Evolutionary conservation across 2,329 filamentous ascomycete genomes (phyloP).

Genomic region (Pseudogymnoascus sp.): DNA sequence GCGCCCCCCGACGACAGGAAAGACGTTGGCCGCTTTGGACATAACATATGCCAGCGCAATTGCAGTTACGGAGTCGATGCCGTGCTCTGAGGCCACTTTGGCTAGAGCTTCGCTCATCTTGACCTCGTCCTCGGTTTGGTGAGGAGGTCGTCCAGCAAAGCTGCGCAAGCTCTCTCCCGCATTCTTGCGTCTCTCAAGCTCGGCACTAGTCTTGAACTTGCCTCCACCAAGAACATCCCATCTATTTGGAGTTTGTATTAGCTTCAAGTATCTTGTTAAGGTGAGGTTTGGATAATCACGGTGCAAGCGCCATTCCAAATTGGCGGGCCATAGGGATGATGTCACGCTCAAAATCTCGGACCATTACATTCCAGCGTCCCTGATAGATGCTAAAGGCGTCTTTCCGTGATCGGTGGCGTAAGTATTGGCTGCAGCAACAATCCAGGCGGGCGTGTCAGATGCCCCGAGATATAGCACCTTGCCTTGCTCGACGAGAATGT

Average conservation of each 20-base stretch:
- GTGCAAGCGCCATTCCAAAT: conserved; percentile 48
- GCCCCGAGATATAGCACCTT: conserved; percentile 62
- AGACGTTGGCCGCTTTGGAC: conserved; percentile 62
- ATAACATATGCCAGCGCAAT: conserved; percentile 66
- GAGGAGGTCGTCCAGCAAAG: conserved; percentile 18
- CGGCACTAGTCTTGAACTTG: conserved; percentile 34
- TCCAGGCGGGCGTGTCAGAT: conserved; percentile 61
- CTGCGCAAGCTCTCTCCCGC: conserved; percentile 29
- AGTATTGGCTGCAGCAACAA: conserved; percentile 56
- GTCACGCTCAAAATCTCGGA: conserved; percentile 59
- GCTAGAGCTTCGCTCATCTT: conserved; percentile 40
- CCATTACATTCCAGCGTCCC: conserved; percentile 51
- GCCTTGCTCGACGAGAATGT: conserved; percentile 47
- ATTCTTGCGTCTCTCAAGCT: conserved; percentile 19
- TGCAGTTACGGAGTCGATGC: conserved; percentile 48
- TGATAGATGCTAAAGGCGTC: conserved; percentile 59
- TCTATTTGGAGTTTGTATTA: neutral
- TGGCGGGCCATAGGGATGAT: conserved; percentile 49
- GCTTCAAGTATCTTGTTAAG: neutral
- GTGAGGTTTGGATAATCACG: conserved; percentile 19
- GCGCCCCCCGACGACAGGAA: conserved; percentile 63
- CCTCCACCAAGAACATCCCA: conserved; percentile 46
- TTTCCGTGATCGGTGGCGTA: conserved; percentile 64
- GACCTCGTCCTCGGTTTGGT: conserved; percentile 39
- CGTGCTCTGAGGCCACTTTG: conserved; percentile 41